phyloP scores from a whole-genome alignment of 441 rosid species.

The Hura crepitans region DNA sequence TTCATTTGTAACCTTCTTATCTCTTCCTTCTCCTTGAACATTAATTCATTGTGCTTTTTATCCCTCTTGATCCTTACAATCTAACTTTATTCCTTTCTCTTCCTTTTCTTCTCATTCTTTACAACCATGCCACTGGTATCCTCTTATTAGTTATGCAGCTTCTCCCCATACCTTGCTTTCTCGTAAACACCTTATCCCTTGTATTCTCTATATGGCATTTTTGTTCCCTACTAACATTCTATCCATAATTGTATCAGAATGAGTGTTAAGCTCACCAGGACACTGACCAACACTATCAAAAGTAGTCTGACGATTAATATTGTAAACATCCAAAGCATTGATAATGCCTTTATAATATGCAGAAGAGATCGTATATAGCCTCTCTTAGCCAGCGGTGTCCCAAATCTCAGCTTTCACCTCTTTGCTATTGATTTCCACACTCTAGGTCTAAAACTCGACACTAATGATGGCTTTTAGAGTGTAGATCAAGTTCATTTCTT shows the following conservation, averaged over 20 bases:
- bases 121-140: too few species aligned
- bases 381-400: slow-evolving; percentile 65
- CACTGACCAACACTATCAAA: slow-evolving; percentile 51
- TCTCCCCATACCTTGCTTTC: too few species aligned
- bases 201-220: slow-evolving; percentile 78
- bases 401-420: slow-evolving; percentile 62
- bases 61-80: too few species aligned
- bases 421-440: slow-evolving; percentile 52
- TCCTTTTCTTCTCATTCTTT: too few species aligned
- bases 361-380: slow-evolving; percentile 68
- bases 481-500: slow-evolving; percentile 48
- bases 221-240: slow-evolving; percentile 93
- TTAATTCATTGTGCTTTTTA: too few species aligned
- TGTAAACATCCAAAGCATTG: slow-evolving; percentile 59
- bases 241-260: slow-evolving; percentile 68
- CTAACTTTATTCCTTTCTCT: too few species aligned
- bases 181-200: slow-evolving; percentile 65
- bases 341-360: slow-evolving; percentile 81
- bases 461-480: slow-evolving; percentile 58
- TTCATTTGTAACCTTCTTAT: too few species aligned
- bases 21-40: too few species aligned
- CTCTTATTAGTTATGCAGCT: too few species aligned
- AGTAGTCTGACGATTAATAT: slow-evolving; percentile 45
- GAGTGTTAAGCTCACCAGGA: slow-evolving; percentile 58
- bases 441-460: slow-evolving; percentile 59